These are phyloP conservation scores for Suillus clintonianus DNA, from an alignment of 768 basidiomycete genomes.

Conservation along the genomic window DNA sequence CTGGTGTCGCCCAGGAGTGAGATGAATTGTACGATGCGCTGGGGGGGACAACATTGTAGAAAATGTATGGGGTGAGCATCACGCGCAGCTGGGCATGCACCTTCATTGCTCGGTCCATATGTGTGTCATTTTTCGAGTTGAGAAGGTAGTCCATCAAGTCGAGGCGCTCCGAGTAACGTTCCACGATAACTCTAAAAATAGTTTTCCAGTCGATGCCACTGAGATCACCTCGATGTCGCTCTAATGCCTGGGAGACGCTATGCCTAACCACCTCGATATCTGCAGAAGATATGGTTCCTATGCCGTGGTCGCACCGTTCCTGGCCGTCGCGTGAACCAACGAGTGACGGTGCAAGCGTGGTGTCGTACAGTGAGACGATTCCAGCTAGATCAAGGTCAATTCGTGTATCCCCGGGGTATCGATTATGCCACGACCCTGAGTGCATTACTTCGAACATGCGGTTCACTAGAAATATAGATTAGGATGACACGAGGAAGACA, in stretches of 20 bases:
- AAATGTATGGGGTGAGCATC: constrained; percentile 17
- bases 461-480: neutral
- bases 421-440: constrained; percentile 26
- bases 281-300: constrained; percentile 11
- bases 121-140: constrained; percentile 9
- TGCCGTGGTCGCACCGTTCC: constrained; percentile 23
- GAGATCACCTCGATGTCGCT: neutral
- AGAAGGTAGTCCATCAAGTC: constrained; percentile 42
- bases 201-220: constrained; percentile 47
- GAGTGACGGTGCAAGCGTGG: constrained; percentile 20
- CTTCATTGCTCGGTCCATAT: constrained; percentile 4
- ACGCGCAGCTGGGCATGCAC: constrained; percentile 21
- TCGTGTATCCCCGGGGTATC: constrained; percentile 28
- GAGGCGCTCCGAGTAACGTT: constrained; percentile 44
- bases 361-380: constrained; percentile 31
- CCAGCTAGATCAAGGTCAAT: constrained; percentile 22
- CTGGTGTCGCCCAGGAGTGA: constrained; percentile 10
- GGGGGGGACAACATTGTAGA: neutral
- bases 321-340: constrained; percentile 13
- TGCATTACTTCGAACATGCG: constrained; percentile 15
- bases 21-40: neutral
- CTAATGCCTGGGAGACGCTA: constrained; percentile 9
- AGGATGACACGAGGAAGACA: constrained; percentile 2
- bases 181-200: constrained; percentile 37
- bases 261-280: constrained; percentile 11